Conservation (phyloP, 306 rosid species). For the Trifolium dubium region DNA sequence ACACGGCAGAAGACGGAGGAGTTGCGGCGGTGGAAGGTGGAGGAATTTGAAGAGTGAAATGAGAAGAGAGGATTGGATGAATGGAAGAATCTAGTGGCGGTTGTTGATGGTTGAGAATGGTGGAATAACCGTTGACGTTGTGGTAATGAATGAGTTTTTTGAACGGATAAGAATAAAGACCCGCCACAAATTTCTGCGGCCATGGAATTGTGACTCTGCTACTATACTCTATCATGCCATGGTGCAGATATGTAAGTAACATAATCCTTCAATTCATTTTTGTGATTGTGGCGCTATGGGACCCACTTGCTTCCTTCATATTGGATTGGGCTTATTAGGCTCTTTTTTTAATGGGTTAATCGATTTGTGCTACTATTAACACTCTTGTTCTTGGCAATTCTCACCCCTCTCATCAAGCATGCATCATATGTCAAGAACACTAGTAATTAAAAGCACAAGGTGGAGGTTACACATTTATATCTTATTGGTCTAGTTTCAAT, state of each 20-base stretch:
- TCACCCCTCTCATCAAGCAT: no score
- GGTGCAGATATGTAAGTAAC: not conserved
- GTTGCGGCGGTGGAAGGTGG: conserved; percentile 36
- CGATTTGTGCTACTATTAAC: no score
- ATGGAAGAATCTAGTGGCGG: conserved; percentile 43
- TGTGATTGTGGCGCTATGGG: conserved; percentile 4
- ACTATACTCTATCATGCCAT: not conserved
- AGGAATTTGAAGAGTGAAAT: conserved; percentile 36
- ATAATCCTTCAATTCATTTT: conserved; percentile 2
- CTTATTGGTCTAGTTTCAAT: no score
- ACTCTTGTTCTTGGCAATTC: no score
- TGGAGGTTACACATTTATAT: no score
- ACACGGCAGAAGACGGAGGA: conserved; percentile 53
- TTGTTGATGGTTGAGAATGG: conserved; percentile 37
- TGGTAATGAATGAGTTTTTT: conserved; percentile 42
- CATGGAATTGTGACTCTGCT: conserved; percentile 44
- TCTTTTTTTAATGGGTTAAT: not conserved
- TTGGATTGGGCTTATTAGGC: not conserved
- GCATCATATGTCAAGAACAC: no score
- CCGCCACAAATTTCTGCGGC: conserved; percentile 65
- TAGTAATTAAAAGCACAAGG: no score
- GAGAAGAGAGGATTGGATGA: conserved; percentile 31
- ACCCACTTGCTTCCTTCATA: not conserved
- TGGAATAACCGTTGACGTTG: conserved; percentile 21
- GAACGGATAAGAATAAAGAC: conserved; percentile 74